Conservation (phyloP, 805 yeast genomes). For the Cyberlindnera petersonii region DNA sequence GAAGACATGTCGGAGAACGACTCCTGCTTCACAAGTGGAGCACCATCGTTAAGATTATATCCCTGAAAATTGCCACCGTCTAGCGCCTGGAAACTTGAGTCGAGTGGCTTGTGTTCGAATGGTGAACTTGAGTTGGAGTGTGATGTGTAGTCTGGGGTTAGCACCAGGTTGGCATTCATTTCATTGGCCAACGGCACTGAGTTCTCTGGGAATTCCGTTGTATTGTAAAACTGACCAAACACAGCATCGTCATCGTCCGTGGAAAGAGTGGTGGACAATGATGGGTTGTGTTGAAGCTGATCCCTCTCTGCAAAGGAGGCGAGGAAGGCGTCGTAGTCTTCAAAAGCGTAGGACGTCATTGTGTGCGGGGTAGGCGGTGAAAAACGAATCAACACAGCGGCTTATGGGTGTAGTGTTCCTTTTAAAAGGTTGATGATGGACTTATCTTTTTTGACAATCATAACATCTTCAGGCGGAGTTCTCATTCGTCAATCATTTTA, state of each 20-base stretch:
- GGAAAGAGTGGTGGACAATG: conserved; percentile 15
- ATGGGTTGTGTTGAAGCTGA: conserved; percentile 15
- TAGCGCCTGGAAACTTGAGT: no score
- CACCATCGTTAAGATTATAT: conserved; percentile 5
- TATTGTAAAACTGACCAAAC: conserved; percentile 2
- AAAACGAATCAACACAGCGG: neutral
- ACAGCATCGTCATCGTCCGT: conserved; percentile 13
- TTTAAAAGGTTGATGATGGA: neutral
- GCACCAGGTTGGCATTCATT: conserved; percentile 1
- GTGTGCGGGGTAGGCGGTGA: neutral
- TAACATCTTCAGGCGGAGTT: neutral
- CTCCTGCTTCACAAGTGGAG: conserved; percentile 15
- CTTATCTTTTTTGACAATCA: no score
- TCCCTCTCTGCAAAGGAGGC: conserved; percentile 22
- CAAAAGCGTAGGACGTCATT: conserved; percentile 29
- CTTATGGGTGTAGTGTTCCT: neutral
- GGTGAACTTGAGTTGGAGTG: conserved; percentile 17
- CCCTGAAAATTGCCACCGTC: no score
- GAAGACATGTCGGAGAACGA: conserved; percentile 16
- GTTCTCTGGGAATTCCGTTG: neutral
- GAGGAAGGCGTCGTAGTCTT: conserved; percentile 31
- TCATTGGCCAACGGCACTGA: neutral
- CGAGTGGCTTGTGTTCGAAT: no score
- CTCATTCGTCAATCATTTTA: neutral
- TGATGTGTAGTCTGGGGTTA: conserved; percentile 18